Evolutionary conservation across 495 filamentous ascomycete genomes (phyloP), one percentile per base, ranked within the genome.

Genomic region (Acidiella bohemica): DNA sequence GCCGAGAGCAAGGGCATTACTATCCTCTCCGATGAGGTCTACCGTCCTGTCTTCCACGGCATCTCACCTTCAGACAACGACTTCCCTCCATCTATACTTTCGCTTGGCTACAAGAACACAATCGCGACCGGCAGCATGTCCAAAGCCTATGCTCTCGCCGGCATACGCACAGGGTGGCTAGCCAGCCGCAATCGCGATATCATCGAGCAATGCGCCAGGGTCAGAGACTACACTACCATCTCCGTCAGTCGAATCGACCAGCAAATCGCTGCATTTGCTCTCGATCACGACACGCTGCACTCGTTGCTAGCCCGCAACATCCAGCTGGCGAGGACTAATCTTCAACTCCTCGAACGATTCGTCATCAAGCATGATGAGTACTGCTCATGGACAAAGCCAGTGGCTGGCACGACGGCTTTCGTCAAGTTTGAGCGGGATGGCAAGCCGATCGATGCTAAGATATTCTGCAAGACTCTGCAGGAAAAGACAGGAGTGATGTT

Each of bases 211-310:
- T 67, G 77, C 30, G 75, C 78, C 4, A 48, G 60, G 5, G 75
- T 78, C 1, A 67, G 86, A 16, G 75, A 93, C 56, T 93, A 87
- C 65, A 90, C 84, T 3, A 83, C 78, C 9, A 93, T 92, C 49
- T 81, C 79, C 19, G 84, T 93, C 0, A 78, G 75, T 26, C 79
- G 83, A 58, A 62, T 93, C 12, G 84, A 88, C 57, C 84, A 93
- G 53, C 70, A 72, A 25, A 67, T 93, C 11, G 86, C 86, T 7
- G 68, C 74, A 32, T 86, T 75, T 47, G 84, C 87, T 0, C 63
- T 92, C 3, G 68, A 69, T 8, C 59, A 61, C 10, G 54, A 66
- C 10, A 78, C 81, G 10, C 64, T 85, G n/a, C 70, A 80, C 17
- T 63, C 65, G 14, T 61, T 95, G 12, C 58, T 93, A 17, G 55